Base-by-base conservation (phyloP, 768 basidiomycete species). In the Terana coerulea region DNA sequence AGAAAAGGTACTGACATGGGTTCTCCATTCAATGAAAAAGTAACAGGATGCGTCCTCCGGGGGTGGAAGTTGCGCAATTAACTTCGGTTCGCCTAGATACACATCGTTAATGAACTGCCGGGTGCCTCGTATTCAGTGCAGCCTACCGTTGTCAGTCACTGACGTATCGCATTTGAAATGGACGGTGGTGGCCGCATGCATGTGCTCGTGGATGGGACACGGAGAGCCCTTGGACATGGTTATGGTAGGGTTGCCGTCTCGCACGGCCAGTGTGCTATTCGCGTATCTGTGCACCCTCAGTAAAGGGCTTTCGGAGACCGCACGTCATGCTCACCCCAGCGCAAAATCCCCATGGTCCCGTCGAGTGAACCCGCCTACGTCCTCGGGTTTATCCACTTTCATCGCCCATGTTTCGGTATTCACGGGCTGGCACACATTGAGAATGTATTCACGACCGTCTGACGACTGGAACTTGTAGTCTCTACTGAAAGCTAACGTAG, bases 1-100 rank as follows among this genome's bases (percentile, higher is more conserved):
- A n/a, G n/a, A n/a, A n/a, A n/a, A n/a, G n/a, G 21, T 14, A 66
- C 79, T 60, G 57, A 92, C 91, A 59, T 81, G 82, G 4, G 88
- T 92, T 49, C 77, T 73, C 92, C 92, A 95, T 70, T 94, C 90
- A 33, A 95, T 68, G 52, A 87, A 79, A 63, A 84, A 93, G 11
- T 82, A 78, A 64, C 92, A 95, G n/a, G 80, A 81, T 24, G 62
- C 62, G 8, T 84, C 78, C 29, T 86, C 81, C 14, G 79, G 77
- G 7, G 81, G 80, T 4, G 88, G 88, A 21, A 91, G 77, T 43
- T 86, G 81, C 1, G 80, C 83, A 2, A 91, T 66, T 3, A 94
- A 73, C 14, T 69, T 60, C 6, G 82, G 81, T 39, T 65, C 64
- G 7, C 81, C 81, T 72, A 29, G n/a, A n/a, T 19, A 7, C 2